A percentile compares a stretch with the other conserved stretches of the same genome.
These are phyloP conservation scores for thale cress (Arabidopsis thaliana) DNA, from an alignment of 345 rosid genomes.

Conservation along the genomic window TAIR10.1 NC_003074.8:5111501-5112000, in stretches of 20 bases:
- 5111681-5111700: no score
- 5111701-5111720: no score
- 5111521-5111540: not conserved
- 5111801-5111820: not conserved
- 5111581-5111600: conserved; percentile 16
- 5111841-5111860: conserved; percentile 9
- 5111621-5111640: no score
- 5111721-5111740: no score
- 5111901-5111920: conserved; percentile 2
- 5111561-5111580: not conserved
- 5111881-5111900: not conserved
- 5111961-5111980: conserved; percentile 64
- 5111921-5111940: not conserved
- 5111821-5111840: not conserved
- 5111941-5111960: conserved; percentile 54
- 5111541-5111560: not conserved
- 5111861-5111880: conserved; percentile 21
- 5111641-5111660: no score
- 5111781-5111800: not conserved
- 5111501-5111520: not conserved
- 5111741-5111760: not conserved
- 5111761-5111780: not conserved
- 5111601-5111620: not conserved
- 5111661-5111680: no score
- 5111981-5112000: conserved; percentile 75